Evolutionary conservation across 257 asterid genomes (phyloP), one percentile per base, ranked within the genome.

Genomic region (Ophiorrhiza pumila): DNA sequence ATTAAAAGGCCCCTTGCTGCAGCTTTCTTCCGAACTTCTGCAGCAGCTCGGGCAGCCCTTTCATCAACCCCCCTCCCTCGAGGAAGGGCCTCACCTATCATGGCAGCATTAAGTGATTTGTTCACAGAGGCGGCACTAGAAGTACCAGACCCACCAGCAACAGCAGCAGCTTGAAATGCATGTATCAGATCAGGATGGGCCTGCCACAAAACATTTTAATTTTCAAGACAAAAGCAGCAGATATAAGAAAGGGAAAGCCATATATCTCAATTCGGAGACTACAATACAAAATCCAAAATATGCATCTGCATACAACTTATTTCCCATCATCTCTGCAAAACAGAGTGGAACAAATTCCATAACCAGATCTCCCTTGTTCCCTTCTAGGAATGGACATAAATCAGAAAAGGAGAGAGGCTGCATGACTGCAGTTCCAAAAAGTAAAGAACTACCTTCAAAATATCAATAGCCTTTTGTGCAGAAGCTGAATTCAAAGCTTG

Each of bases 41-140:
- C 98, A 55, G 97, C 86, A 62, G 98, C 97, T 49, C 87, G 83
- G 37, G 92, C 97, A 45, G 90, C 96, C 80, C 98, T 82, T 80
- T 92, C 98, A 49, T 92, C 98, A 12, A 90, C 89, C 49, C 97
- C 98, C 47, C 90, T 76, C n/a, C 90, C 93, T 32, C 96, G 86
- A 13, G 91, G 90, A 55, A 83, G 74, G 56, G 80, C 71, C 47
- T 88, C 97, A 53, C 88, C 91, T 8, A 74, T 71, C 20, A 76
- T 66, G 15, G 84, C 76, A 7, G 86, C 77, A 73, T 74, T 86
- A 12, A 87, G 70, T 15, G 93, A 73, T 77, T 84, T 89, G 71
- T 81, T 90, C 55, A 73, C 74, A 4, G 85, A 49, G 0, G 77
- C 41, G 0, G 77, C 41, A 11, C 76, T 76, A 13, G 84, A 67